phyloP scores from a whole-genome alignment of 257 asterid species.

The Agastache rugosa region DNA sequence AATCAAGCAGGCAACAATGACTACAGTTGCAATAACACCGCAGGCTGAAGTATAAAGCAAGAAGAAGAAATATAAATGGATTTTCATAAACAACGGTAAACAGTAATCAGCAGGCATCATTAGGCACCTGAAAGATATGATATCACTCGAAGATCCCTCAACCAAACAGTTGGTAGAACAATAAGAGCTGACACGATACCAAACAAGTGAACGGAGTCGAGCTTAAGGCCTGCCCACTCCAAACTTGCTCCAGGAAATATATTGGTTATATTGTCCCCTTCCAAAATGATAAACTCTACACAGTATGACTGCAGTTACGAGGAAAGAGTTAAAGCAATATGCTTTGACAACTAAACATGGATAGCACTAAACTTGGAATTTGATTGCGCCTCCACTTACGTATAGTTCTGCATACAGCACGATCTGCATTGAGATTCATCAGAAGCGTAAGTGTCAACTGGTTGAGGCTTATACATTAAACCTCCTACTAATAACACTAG shows the following conservation, averaged over 20 bases:
- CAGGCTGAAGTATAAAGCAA: conserved; percentile 57
- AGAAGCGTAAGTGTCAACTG: conserved; percentile 13
- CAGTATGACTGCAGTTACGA: conserved; percentile 66
- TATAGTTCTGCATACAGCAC: conserved; percentile 81
- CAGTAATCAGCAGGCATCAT: conserved; percentile 2
- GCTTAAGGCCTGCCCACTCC: conserved; percentile 53
- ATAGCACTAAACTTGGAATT: conserved; percentile 19
- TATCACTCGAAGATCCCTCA: conserved; percentile 76
- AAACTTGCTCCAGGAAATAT: conserved; percentile 71
- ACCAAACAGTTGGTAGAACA: conserved; percentile 80
- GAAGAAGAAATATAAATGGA: not conserved
- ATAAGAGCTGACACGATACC: conserved; percentile 57
- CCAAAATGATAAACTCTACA: conserved; percentile 77
- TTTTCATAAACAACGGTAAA: conserved; percentile 10
- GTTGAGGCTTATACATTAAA: conserved; percentile 2
- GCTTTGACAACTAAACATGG: conserved; percentile 14
- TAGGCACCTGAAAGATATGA: conserved; percentile 80
- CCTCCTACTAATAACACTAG: not conserved
- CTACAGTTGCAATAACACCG: conserved; percentile 68
- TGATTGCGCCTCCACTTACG: conserved; percentile 52
- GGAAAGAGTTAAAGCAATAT: conserved; percentile 25
- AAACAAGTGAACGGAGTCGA: conserved; percentile 71
- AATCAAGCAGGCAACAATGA: conserved; percentile 59
- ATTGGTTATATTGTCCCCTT: conserved; percentile 79
- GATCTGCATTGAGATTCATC: conserved; percentile 58